A percentile compares a stretch with the other conserved stretches of the same genome.
Evolutionary conservation across 169 alveolate species (phyloP).

Genomic region (Eimeria maxima): DNA sequence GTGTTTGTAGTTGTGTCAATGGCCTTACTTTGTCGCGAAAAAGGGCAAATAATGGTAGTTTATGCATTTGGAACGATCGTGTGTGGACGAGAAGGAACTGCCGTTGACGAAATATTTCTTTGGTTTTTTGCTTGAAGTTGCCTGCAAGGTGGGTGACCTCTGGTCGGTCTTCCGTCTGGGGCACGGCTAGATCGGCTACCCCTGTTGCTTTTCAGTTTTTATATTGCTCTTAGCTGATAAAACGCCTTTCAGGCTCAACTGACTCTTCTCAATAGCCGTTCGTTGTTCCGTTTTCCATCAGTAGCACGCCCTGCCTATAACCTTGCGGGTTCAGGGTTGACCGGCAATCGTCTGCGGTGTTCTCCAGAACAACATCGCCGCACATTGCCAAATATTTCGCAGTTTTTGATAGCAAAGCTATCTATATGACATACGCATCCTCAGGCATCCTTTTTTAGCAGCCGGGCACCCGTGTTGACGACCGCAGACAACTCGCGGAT

Average conservation of each 20-base stretch:
- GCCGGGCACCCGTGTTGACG: background rate
- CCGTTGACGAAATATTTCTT: background rate
- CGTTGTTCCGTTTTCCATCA: background rate
- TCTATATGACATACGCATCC: background rate
- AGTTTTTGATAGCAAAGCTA: background rate
- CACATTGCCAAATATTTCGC: background rate
- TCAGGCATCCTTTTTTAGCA: background rate
- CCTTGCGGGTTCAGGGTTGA: background rate
- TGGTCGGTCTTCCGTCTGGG: background rate
- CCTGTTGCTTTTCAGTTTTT: background rate
- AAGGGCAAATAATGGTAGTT: background rate
- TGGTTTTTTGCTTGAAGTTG: background rate
- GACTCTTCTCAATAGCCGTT: background rate
- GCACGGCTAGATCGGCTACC: background rate
- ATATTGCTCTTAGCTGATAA: background rate
- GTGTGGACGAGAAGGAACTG: background rate
- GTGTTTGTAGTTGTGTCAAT: background rate
- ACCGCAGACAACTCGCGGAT: background rate
- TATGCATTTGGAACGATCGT: background rate
- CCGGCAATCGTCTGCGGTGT: background rate
- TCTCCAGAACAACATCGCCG: background rate
- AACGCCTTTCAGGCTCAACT: background rate
- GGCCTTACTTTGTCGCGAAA: background rate
- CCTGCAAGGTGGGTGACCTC: background rate
- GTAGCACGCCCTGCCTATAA: background rate